Evolutionary conservation across 129 eudicot species (phyloP), one percentile per base, ranked within the genome.

Genomic region (Chrysanthemum lavandulifolium): DNA sequence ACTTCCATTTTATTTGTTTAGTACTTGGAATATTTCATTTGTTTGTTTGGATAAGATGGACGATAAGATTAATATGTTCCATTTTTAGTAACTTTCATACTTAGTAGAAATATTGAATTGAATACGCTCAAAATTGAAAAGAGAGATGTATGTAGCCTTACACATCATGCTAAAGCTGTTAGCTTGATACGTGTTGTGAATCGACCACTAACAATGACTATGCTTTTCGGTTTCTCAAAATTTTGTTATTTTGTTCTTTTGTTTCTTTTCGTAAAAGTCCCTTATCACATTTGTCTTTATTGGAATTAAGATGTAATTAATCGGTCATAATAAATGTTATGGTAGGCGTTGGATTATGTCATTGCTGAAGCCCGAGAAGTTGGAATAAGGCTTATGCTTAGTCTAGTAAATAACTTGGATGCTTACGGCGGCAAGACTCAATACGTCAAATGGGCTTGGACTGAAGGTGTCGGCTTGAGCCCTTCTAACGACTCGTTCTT

Each of bases 361-460:
- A 87, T 94, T 68, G 96, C 97, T 9, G 96, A 94, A 82, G 92
- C 98, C 25, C 84, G 88, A 63, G 83, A 82, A 73, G 82, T 82
- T 64, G 88, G 91, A 59, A 78, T 90, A 57, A 76, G 98, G 76
- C 89, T 94, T 19, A 21, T 94, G 13, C 89, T 94, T 16, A 86
- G 93, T 67, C 80, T 94, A 73, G 98, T 90, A 2, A 94, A 94
- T 67, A 94, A 94, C 77, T 84, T 94, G 86, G 87, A 90, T 73
- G 92, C 96, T 21, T 94, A 87, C 31, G 98, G 98, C 75, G 98
- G 98, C 69, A 94, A 94, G 80, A 88, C 96, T 27, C 96, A 86
- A 67, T 94, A 94, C 67, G 98, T 94, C 6, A 84, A 86, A 80
- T 94, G 98, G 97, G 98, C 98, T 21, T 86, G 92, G 95, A 84